Evolutionary conservation across 192 early-diverging fungal genomes (phyloP), one percentile per base, ranked within the genome.

Genomic region (Chytriomyces sp.): DNA sequence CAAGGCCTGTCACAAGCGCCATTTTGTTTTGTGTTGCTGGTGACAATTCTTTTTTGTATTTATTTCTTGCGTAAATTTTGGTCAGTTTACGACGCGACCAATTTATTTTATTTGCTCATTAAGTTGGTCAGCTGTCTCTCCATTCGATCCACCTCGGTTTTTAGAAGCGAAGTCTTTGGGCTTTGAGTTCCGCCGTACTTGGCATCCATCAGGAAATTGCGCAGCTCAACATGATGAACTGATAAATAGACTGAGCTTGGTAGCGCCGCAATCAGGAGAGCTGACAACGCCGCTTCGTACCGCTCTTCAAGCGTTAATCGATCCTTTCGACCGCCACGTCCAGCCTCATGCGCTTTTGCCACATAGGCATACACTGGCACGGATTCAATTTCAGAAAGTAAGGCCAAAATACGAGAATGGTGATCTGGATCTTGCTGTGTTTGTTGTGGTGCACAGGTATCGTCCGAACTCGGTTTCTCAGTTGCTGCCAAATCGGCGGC

Each of bases 1-100:
- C 73, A 10, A 75, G 23, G 10, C 63, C 45, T 45, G 73, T 75
- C 23, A 75, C 73, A 28, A 75, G 73, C 9, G 73, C 9, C 73
- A 75, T 75, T 11, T 53, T 69, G 7, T 18, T 68, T 45, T 68
- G 63, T 35, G 35, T 2, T 35, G 35, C 4, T 35, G 35, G 35
- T 57, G 53, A 57, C 53, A 57, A 57, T 57, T 57, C 53, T 57
- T 57, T 57, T 20, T 20, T 1, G 53, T n/a, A 4, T 57, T 20
- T n/a, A 4, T n/a, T n/a, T 5, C 53, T 3, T 57, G 13, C 53
- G 5, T 57, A 13, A 57, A 57, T 57, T 13, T 20, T 57, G 16
- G 13, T 4, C 20, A n/a, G 13, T 57, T 57, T n/a, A n/a, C n/a
- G n/a, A 4, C 53, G 53, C 20, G 13, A 57, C 16, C 20, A 0